Percentiles rank a stretch among this genome's conserved stretches.
phyloP scores from a whole-genome alignment of 805 yeast genomes.

The Saccharomycopsis malanga region DNA sequence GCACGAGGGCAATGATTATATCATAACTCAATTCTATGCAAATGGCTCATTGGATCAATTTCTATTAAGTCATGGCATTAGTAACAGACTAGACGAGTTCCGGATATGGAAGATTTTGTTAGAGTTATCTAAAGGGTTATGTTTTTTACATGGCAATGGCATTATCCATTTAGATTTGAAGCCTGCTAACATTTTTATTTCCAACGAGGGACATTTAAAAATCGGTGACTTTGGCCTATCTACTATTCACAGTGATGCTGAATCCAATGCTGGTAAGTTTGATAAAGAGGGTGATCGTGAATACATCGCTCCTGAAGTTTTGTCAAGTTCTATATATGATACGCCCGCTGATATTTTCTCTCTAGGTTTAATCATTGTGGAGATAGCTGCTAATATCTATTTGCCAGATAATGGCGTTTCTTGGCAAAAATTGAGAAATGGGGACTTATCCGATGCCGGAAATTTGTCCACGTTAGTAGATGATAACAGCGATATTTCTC shows the following conservation, averaged over 20 bases:
- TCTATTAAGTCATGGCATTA: slow-evolving; percentile 66
- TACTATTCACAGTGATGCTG: slow-evolving; percentile 30
- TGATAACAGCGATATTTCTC: neutral
- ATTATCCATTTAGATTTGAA: slow-evolving; percentile 85
- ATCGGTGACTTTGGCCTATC: slow-evolving; percentile 98
- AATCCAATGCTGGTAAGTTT: neutral
- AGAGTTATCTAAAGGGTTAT: slow-evolving; percentile 73
- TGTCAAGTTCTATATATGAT: slow-evolving; percentile 73
- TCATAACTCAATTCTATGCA: slow-evolving; percentile 93
- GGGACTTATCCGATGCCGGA: slow-evolving; percentile 94
- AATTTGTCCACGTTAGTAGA: slow-evolving; percentile 42
- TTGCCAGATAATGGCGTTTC: slow-evolving; percentile 94
- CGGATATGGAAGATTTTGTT: slow-evolving; percentile 94
- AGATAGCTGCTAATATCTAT: slow-evolving; percentile 91
- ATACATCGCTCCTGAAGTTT: slow-evolving; percentile 94
- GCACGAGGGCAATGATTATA: slow-evolving; percentile 63
- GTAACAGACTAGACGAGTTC: slow-evolving; percentile 86
- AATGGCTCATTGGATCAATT: slow-evolving; percentile 86
- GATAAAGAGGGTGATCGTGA: slow-evolving; percentile 97
- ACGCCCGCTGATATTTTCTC: slow-evolving; percentile 93
- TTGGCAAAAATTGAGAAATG: slow-evolving; percentile 93
- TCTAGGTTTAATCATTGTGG: slow-evolving; percentile 88
- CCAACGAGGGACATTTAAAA: slow-evolving; percentile 90
- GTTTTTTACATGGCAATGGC: slow-evolving; percentile 66
- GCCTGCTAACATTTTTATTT: slow-evolving; percentile 90